Evolutionary conservation across 306 rosid species (phyloP).

Genomic region (Dryas octopetala): DNA sequence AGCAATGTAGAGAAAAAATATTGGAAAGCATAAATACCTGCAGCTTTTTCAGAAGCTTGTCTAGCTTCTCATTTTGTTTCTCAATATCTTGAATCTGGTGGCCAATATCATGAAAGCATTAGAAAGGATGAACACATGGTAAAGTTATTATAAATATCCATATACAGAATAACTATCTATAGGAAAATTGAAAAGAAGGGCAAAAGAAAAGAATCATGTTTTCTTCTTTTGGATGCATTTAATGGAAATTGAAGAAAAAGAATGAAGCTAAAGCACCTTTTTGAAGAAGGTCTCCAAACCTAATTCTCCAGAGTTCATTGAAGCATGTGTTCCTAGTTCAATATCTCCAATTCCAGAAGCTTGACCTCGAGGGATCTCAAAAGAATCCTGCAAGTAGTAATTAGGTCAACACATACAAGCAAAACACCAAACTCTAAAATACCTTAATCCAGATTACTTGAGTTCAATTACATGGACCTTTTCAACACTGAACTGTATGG

Average conservation of each 20-base stretch:
- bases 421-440: background rate
- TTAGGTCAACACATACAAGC: slow-evolving; percentile 21
- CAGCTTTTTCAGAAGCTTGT: slow-evolving; percentile 69
- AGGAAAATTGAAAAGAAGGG: slow-evolving; percentile 1
- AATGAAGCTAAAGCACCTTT: slow-evolving; percentile 45
- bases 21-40: slow-evolving; percentile 49
- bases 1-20: background rate
- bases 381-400: slow-evolving; percentile 65
- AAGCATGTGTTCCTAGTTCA: slow-evolving; percentile 62
- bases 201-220: slow-evolving; percentile 10
- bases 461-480: slow-evolving; percentile 1
- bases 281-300: slow-evolving; percentile 77
- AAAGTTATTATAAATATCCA: background rate
- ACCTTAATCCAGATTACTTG: background rate
- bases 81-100: slow-evolving; percentile 80
- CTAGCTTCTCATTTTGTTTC: slow-evolving; percentile 76
- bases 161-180: background rate
- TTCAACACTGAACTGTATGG: background rate
- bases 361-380: slow-evolving; percentile 79
- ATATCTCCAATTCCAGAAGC: slow-evolving; percentile 58
- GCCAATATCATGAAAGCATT: slow-evolving; percentile 2
- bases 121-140: background rate
- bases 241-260: background rate
- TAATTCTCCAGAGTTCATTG: slow-evolving; percentile 59
- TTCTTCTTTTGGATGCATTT: background rate